These are phyloP conservation scores for Spiraea crenata DNA, from an alignment of 331 rosid genomes.

Conservation along the genomic window DNA sequence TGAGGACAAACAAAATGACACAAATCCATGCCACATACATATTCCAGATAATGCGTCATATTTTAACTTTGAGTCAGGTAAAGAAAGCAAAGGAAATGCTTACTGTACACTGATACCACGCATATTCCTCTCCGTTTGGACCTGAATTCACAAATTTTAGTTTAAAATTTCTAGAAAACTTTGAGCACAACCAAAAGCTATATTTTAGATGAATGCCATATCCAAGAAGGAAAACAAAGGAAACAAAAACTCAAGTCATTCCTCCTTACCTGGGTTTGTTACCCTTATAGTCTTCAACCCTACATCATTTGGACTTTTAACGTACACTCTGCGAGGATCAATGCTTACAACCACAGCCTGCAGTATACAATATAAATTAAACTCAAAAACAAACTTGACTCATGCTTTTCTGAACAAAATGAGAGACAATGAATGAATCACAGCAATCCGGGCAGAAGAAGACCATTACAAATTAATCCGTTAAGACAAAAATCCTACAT, in stretches of 20 bases:
- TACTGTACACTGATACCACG: conserved; percentile 98
- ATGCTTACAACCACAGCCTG: conserved; percentile 98
- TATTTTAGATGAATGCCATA: not conserved
- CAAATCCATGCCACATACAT: not conserved
- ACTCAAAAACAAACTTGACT: conserved; percentile 11
- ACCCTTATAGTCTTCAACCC: conserved; percentile 59
- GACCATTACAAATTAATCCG: not conserved
- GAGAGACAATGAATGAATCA: not conserved
- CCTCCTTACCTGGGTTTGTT: conserved; percentile 55
- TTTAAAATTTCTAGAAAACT: not conserved
- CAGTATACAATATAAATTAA: conserved; percentile 17
- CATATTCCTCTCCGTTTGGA: conserved; percentile 92
- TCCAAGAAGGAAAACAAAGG: not conserved
- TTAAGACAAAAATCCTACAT: not conserved
- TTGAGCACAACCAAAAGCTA: not conserved
- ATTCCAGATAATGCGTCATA: not conserved
- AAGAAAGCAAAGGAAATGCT: conserved; percentile 30
- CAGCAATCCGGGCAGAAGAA: not conserved
- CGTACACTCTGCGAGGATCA: conserved; percentile 84
- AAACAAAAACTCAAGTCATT: not conserved
- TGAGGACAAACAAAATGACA: not conserved
- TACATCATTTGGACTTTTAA: conserved; percentile 65
- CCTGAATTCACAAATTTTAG: conserved; percentile 49
- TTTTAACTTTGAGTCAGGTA: not conserved
- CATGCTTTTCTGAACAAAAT: not conserved